These are phyloP conservation scores for Dactylonectria estremocensis DNA, from an alignment of 2,329 filamentous ascomycete genomes.

Conservation along the genomic window DNA sequence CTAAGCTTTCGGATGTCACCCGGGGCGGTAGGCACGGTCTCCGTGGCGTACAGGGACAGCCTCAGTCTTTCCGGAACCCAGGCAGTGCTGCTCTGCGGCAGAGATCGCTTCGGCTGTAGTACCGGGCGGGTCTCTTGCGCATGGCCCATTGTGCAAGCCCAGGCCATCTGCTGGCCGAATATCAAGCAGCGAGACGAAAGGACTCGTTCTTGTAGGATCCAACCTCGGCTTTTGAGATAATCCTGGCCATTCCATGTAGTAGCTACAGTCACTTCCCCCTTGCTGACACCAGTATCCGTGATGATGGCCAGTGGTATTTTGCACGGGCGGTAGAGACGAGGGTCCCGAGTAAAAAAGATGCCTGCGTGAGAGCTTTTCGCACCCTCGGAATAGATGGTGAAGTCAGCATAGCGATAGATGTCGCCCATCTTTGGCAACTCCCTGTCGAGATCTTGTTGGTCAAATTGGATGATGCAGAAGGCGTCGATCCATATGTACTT, in stretches of 20 bases:
- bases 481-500: slow-evolving; percentile 27
- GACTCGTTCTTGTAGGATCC: slow-evolving; percentile 31
- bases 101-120: not conserved
- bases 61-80: slow-evolving; percentile 16
- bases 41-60: slow-evolving; percentile 1
- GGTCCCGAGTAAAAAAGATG: slow-evolving; percentile 21
- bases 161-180: slow-evolving; percentile 33
- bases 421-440: slow-evolving; percentile 37
- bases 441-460: slow-evolving; percentile 10
- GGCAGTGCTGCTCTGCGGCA: not conserved
- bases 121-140: slow-evolving; percentile 26
- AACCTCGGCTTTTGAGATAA: slow-evolving; percentile 30
- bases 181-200: slow-evolving; percentile 31
- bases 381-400: slow-evolving; percentile 35
- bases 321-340: slow-evolving; percentile 27
- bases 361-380: slow-evolving; percentile 30
- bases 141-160: slow-evolving; percentile 29
- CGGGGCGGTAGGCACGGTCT: not conserved
- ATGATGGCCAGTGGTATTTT: slow-evolving; percentile 13
- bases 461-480: slow-evolving; percentile 36
- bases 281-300: not conserved
- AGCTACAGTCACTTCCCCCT: slow-evolving; percentile 23
- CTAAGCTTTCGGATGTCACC: not conserved
- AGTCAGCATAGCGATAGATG: slow-evolving; percentile 35
- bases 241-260: slow-evolving; percentile 27